Percentiles rank a stretch among this genome's conserved stretches.
Evolutionary conservation across 805 yeast genomes (phyloP).

Genomic region (Komagataella kurtzmanii): DNA sequence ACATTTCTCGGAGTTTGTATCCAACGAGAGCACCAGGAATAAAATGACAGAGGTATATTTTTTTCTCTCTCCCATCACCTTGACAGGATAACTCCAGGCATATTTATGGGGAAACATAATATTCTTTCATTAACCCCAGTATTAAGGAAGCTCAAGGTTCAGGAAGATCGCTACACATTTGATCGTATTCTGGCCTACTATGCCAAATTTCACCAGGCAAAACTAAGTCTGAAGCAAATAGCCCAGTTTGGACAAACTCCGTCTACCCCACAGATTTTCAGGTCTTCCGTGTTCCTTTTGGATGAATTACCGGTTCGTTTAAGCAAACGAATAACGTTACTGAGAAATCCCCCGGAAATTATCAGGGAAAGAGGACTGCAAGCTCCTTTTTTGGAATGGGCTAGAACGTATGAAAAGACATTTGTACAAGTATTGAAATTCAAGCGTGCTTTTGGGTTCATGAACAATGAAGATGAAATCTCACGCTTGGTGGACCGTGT

Average conservation of each 20-base stretch:
- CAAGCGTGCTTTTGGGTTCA: not conserved
- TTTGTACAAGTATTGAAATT: not conserved
- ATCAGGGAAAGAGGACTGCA: not conserved
- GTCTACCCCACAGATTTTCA: not conserved
- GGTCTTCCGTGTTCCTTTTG: not conserved
- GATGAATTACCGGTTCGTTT: slow-evolving; percentile 1
- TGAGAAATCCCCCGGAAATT: not conserved
- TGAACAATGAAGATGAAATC: not conserved
- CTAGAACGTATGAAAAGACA: not conserved
- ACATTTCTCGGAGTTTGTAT: not conserved
- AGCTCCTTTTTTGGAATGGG: not conserved
- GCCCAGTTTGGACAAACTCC: slow-evolving; percentile 1
- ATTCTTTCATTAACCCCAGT: not conserved
- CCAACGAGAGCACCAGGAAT: not conserved
- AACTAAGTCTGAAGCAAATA: not conserved
- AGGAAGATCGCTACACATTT: not conserved
- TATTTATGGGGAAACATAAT: not conserved
- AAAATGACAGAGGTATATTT: not conserved
- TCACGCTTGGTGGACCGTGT: not conserved
- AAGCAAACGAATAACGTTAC: not conserved
- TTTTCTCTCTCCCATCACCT: not conserved
- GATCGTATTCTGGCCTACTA: not conserved
- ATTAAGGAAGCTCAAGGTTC: not conserved
- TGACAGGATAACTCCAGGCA: not conserved
- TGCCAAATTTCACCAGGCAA: not conserved